Evolutionary conservation across 2,329 filamentous ascomycete species (phyloP), one percentile per base, ranked within the genome.

Genomic region (Tolypocladium guangdongense): DNA sequence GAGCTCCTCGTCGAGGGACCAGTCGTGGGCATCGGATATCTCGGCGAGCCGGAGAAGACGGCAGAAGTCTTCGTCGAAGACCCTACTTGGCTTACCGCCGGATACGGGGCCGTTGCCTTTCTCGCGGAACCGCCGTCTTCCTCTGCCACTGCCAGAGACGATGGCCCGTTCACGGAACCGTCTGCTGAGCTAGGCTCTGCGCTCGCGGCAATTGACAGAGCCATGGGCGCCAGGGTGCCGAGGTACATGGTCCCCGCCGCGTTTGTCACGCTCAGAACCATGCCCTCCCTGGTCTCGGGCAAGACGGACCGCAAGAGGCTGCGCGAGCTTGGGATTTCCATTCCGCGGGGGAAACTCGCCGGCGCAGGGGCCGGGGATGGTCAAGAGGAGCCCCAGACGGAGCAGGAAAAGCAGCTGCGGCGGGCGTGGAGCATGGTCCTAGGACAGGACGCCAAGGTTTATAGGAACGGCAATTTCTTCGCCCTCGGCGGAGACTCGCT

Each of bases 11-110:
- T 82, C 16, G 78, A 78, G 56, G 80, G 80, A 0, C 80, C 81
- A 1, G 75, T 80, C n/a, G 78, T 87, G 2, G 82, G 81, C 11
- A 70, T 78, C 36, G 82, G 81, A 30, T 87, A 87, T 55, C 67
- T 84, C 24, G 77, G 77, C 50, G 78, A 84, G 53, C 70, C 72
- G 0, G 72, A 74, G 41, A 83, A 82, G 65, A 86, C 83, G 0
- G 72, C 71, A 2, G 73, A 74, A 27, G 75, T 74, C 0, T 87
- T 86, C 56, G 76, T 86, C 47, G 67, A 72, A 11, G 71, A 81
- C 52, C 81, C 79, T 0, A 63, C 63, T 0, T 85, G 80, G 77
- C 68, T 79, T 0, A 63, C 70, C 4, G 63, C 64, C 0, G 75
- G 75, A 7, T 62, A 68, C 24, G 65, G 64, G 2, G 52, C 60